phyloP scores from a whole-genome alignment of 2,329 filamentous ascomycete species.

The Monilinia laxa region DNA sequence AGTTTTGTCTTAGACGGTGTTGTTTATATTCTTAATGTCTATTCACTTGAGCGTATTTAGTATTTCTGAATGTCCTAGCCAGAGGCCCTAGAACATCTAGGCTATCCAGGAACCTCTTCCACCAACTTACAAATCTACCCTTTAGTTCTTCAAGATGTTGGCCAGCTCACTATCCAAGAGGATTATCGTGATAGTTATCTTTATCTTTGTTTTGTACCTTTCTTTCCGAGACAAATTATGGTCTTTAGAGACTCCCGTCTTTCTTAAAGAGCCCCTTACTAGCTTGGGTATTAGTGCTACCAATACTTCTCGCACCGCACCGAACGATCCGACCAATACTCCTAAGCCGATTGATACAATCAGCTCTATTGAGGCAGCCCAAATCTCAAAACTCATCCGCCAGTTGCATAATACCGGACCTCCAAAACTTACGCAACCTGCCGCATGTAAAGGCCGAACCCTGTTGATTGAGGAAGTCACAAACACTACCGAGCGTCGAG shows the following conservation, averaged over 20 bases:
- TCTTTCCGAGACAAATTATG: conserved; percentile 7
- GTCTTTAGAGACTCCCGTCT: conserved; percentile 13
- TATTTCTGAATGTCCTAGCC: neutral
- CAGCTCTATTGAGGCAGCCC: too few species aligned
- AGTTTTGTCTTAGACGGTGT: neutral
- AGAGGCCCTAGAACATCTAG: neutral
- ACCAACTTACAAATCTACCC: neutral
- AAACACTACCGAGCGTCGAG: conserved; percentile 11
- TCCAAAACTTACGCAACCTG: neutral
- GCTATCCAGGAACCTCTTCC: neutral
- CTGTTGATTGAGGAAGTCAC: conserved; percentile 11
- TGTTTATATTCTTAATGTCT: neutral
- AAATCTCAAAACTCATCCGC: conserved; percentile 1
- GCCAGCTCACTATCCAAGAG: conserved; percentile 10
- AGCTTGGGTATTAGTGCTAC: conserved; percentile 7
- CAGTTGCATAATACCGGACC: neutral
- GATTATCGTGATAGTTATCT: neutral
- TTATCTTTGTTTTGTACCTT: neutral
- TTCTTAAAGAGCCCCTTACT: neutral
- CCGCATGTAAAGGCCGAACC: neutral
- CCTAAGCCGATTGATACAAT: too few species aligned
- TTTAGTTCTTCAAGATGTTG: conserved; percentile 4
- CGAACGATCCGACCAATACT: neutral
- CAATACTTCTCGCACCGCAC: neutral
- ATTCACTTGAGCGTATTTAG: neutral